phyloP scores from a whole-genome alignment of 345 rosid genomes.

The Pistacia vera region DNA sequence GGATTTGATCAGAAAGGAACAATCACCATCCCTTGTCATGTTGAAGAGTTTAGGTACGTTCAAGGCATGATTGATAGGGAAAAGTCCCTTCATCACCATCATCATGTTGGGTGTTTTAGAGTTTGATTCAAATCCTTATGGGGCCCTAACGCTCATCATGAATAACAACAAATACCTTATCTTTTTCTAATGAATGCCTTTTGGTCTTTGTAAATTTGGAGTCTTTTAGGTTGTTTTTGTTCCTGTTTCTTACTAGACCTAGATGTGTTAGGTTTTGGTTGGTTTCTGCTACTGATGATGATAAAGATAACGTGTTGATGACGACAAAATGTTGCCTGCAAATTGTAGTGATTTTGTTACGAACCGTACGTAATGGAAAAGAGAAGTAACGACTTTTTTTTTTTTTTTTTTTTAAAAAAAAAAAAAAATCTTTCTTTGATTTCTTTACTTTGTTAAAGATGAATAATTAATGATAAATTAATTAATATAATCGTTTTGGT shows the following conservation, averaged over 20 bases:
- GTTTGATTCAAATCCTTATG: slow-evolving; percentile 31
- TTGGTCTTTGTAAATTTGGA: slow-evolving; percentile 19
- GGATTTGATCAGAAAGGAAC: slow-evolving; percentile 73
- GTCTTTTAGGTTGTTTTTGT: neutral
- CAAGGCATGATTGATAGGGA: slow-evolving; percentile 63
- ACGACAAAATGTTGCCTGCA: slow-evolving; percentile 23
- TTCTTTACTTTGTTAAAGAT: slow-evolving; percentile 12
- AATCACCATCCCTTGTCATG: slow-evolving; percentile 63
- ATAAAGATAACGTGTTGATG: slow-evolving; percentile 24
- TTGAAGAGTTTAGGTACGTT: slow-evolving; percentile 54
- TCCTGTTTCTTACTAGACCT: slow-evolving; percentile 9
- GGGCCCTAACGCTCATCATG: slow-evolving; percentile 37
- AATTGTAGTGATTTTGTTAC: slow-evolving; percentile 23
- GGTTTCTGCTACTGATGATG: slow-evolving; percentile 13
- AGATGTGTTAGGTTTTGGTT: slow-evolving; percentile 6
- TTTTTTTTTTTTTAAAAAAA: too few species aligned
- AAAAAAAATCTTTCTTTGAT: neutral
- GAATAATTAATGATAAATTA: neutral
- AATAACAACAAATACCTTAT: neutral
- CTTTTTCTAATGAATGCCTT: too few species aligned
- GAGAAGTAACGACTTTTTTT: slow-evolving; percentile 15
- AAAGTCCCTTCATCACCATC: slow-evolving; percentile 43
- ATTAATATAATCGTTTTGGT: neutral
- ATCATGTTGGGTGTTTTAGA: slow-evolving; percentile 68
- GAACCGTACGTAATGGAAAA: slow-evolving; percentile 10